A percentile compares a stretch with the other conserved stretches of the same genome.
phyloP scores from a whole-genome alignment of 441 rosid species.

The Biscutella laevigata region DNA sequence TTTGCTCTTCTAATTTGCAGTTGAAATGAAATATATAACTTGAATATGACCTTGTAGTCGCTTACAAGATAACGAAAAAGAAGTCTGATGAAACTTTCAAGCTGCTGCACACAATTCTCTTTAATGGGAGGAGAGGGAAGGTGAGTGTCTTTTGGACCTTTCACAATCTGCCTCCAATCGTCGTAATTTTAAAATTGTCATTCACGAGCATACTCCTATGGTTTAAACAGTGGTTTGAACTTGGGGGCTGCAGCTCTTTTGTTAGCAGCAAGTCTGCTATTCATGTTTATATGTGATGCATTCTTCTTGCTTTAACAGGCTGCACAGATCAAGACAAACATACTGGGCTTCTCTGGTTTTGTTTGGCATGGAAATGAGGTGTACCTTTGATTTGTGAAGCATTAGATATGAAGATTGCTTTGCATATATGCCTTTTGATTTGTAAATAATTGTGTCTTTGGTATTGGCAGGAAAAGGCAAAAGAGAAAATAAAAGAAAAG shows the following conservation, averaged over 20 bases:
- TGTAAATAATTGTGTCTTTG: slow-evolving; percentile 3
- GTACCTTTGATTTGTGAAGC: too few species aligned
- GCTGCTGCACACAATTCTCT: slow-evolving; percentile 67
- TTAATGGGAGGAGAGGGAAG: slow-evolving; percentile 88
- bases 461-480: slow-evolving; percentile 71
- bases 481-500: slow-evolving; percentile 69
- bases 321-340: slow-evolving; percentile 67
- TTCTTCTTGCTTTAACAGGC: slow-evolving; percentile 55
- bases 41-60: slow-evolving; percentile 39
- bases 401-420: background rate
- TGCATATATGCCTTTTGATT: background rate
- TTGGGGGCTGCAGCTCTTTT: background rate
- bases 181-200: background rate
- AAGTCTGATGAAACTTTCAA: slow-evolving; percentile 75
- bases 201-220: background rate
- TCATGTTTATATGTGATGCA: slow-evolving; percentile 13
- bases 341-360: slow-evolving; percentile 85
- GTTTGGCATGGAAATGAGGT: slow-evolving; percentile 95
- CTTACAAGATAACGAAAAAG: slow-evolving; percentile 69
- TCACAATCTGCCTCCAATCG: background rate
- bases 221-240: background rate
- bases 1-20: background rate
- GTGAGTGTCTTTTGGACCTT: slow-evolving; percentile 20
- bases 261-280: slow-evolving; percentile 15
- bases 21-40: slow-evolving; percentile 8